phyloP scores from a whole-genome alignment of 2,329 filamentous ascomycete species.

The Thyridium curvatum region DNA sequence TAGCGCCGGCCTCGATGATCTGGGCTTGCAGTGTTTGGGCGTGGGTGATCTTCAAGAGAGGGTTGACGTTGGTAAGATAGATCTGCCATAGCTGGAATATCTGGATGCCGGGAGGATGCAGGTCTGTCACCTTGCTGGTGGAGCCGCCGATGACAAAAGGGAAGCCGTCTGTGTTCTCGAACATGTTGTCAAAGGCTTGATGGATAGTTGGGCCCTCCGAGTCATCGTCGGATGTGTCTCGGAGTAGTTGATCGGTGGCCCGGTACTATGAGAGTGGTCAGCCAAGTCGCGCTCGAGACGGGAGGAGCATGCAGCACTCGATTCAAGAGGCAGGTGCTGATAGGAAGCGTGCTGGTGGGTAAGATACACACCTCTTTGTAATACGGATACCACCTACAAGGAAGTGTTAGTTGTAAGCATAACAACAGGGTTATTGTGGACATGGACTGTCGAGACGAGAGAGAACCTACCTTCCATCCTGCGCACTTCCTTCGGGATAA shows the following conservation, averaged over 20 bases:
- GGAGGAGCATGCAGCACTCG: not conserved
- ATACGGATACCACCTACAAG: slow-evolving; percentile 43
- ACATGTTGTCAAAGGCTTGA: slow-evolving; percentile 54
- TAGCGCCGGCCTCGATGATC: slow-evolving; percentile 55
- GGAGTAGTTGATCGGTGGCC: slow-evolving; percentile 38
- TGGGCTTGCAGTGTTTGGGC: slow-evolving; percentile 58
- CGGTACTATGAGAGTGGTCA: slow-evolving; percentile 33
- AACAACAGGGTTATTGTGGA: no score
- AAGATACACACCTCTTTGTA: slow-evolving; percentile 38
- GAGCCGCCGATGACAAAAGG: slow-evolving; percentile 48
- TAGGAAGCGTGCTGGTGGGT: no score
- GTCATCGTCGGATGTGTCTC: slow-evolving; percentile 53
- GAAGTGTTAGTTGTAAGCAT: slow-evolving; percentile 15
- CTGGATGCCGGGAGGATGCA: slow-evolving; percentile 49
- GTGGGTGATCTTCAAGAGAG: slow-evolving; percentile 62
- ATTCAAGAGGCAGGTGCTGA: not conserved
- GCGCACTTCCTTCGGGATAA: slow-evolving; percentile 12
- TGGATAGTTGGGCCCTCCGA: slow-evolving; percentile 48
- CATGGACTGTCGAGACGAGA: slow-evolving; percentile 3
- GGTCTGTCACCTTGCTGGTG: slow-evolving; percentile 32
- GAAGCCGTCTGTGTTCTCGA: slow-evolving; percentile 48
- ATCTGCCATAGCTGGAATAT: slow-evolving; percentile 63
- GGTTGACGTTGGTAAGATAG: slow-evolving; percentile 64
- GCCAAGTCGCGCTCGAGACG: slow-evolving; percentile 1
- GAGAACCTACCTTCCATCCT: slow-evolving; percentile 17